Evolutionary conservation across 2,329 filamentous ascomycete genomes (phyloP).

Genomic region (Ascochyta rabiei): DNA sequence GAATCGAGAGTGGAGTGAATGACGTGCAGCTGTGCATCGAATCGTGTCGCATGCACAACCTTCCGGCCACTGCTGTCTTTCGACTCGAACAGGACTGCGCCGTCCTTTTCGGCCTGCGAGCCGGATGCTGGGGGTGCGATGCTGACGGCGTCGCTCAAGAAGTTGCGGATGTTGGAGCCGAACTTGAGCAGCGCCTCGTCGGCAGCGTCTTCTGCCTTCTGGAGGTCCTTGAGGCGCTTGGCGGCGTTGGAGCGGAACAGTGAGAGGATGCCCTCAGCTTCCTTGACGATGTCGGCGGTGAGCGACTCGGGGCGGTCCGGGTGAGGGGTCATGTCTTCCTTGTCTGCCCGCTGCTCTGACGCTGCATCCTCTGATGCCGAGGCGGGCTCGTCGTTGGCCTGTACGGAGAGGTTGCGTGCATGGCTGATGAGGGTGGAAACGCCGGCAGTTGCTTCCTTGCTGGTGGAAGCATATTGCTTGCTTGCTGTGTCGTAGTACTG

Average conservation of each 20-base stretch:
- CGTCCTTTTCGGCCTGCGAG: conserved; percentile 53
- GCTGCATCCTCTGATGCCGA: conserved; percentile 19
- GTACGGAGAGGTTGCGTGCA: conserved; percentile 74
- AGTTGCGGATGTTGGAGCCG: conserved; percentile 86
- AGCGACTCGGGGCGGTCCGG: conserved; percentile 53
- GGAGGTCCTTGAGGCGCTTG: conserved; percentile 84
- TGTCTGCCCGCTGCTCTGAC: conserved; percentile 22
- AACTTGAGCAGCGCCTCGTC: conserved; percentile 94
- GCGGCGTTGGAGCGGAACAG: conserved; percentile 78
- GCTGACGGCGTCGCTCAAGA: conserved; percentile 86
- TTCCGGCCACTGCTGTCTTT: conserved; percentile 88
- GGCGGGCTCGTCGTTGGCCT: conserved; percentile 28
- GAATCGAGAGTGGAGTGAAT: conserved; percentile 83
- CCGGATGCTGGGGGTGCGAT: conserved; percentile 73
- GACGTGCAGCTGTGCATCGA: conserved; percentile 94
- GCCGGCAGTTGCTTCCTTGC: conserved; percentile 81
- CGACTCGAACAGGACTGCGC: conserved; percentile 83
- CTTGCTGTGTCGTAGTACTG: conserved; percentile 82
- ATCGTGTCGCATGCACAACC: conserved; percentile 91
- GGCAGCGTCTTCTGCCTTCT: conserved; percentile 91
- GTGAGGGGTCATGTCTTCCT: conserved; percentile 36
- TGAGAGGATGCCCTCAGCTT: conserved; percentile 71
- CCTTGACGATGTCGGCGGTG: conserved; percentile 58
- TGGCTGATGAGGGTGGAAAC: conserved; percentile 75
- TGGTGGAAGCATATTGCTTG: conserved; percentile 80